These are phyloP conservation scores for Rubia peregrina DNA, from an alignment of 305 asterid genomes.

Conservation along the genomic window DNA sequence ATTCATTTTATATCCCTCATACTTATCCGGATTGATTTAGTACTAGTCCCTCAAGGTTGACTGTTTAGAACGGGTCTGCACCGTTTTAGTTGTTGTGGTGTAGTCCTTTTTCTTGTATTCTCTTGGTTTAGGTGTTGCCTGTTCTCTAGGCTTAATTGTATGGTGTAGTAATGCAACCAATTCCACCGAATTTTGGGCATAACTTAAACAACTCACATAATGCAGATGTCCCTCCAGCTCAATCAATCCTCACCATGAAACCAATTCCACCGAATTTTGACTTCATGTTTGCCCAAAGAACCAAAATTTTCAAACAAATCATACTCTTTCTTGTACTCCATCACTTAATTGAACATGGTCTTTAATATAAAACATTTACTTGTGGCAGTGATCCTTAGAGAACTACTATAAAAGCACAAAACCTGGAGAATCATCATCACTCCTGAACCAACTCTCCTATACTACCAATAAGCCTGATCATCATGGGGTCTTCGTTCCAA, in stretches of 20 bases:
- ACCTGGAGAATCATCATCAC: neutral
- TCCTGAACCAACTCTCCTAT: neutral
- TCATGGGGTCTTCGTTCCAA: constrained; percentile 38
- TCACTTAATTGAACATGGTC: constrained; percentile 16
- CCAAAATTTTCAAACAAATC: neutral
- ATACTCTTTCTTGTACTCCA: constrained; percentile 33
- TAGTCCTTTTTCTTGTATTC: too few relatives aligned
- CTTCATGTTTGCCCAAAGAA: neutral
- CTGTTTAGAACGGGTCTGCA: too few relatives aligned
- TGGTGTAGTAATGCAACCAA: too few relatives aligned
- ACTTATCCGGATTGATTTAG: too few relatives aligned
- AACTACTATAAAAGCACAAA: constrained; percentile 11
- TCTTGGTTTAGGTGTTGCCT: too few relatives aligned
- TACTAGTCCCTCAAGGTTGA: too few relatives aligned
- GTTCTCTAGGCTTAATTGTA: too few relatives aligned
- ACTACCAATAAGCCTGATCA: neutral
- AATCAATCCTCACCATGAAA: neutral
- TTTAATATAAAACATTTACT: constrained; percentile 2
- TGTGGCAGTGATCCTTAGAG: constrained; percentile 10
- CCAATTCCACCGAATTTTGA: constrained; percentile 13
- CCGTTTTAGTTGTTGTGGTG: too few relatives aligned
- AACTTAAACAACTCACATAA: neutral
- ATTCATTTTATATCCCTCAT: too few relatives aligned
- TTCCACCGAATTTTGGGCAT: too few relatives aligned
- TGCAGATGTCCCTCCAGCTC: neutral